Evolutionary conservation across 768 basidiomycete genomes (phyloP), one percentile per base, ranked within the genome.

Genomic region (Inosperma sp.): DNA sequence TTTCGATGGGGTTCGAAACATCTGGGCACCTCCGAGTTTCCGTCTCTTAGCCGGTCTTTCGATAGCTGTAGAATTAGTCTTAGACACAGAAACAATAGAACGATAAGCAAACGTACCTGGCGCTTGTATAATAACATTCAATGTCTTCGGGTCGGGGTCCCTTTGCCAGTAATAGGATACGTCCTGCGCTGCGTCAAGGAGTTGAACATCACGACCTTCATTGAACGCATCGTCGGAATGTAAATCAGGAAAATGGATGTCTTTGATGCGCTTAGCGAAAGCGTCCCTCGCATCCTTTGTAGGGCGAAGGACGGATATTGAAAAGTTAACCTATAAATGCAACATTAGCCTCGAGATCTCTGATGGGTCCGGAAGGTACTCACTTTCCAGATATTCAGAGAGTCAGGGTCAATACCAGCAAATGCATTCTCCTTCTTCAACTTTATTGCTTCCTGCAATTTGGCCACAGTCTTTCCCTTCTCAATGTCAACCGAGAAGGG

Each of bases 371-470:
- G 42, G 42, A 44, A 30, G 27, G 42, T 19, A 44, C 42, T 44
- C 42, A 44, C 42, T 29, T 17, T 14, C 40, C 40, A 44, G 42
- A 44, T n/a, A n/a, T n/a, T n/a, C n/a, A n/a, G 42, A 26, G 27
- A 44, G 26, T 44, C n/a, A n/a, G n/a, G n/a, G n/a, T 44, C 42
- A 13, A 27, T 27, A 26, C 21, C 26, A 44, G 42, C 26, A 23
- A 26, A 26, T 30, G 25, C 3, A 19, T 16, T 17, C 30, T 16
- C 9, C 42, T 27, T 44, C 27, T 17, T 44, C 27, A 27, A 19
- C 25, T 44, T 44, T 44, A 44, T 44, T 44, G 27, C 27, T 17
- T 27, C 13, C 42, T 7, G 3, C 25, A 44, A 29, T 10, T 44
- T 19, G 27, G 17, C 42, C 25, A 30, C 42, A 17, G 25, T 44